phyloP scores from a whole-genome alignment of 352 stramenopile genomes.

The Blastocystis sp. region DNA sequence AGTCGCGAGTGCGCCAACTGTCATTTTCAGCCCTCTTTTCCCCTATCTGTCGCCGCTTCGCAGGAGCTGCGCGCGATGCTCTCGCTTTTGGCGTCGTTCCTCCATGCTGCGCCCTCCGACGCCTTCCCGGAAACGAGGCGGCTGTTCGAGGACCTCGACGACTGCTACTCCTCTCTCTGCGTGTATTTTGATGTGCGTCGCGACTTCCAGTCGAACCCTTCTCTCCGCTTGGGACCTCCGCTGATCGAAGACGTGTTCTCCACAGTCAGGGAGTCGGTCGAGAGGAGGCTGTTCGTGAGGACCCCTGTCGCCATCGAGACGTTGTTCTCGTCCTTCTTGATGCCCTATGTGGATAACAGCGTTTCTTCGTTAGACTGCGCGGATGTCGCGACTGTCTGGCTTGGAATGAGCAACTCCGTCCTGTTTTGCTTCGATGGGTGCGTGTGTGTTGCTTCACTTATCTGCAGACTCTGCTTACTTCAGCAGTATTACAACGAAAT shows the following conservation, averaged over 20 bases:
- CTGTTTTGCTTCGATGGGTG: constrained; percentile 6
- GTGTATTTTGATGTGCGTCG: background rate
- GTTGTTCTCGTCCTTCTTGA: background rate
- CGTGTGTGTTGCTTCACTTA: background rate
- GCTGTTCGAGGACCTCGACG: background rate
- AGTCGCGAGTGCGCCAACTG: background rate
- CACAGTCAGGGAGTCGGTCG: background rate
- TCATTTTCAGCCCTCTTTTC: background rate
- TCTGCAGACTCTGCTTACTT: background rate
- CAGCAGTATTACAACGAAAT: background rate
- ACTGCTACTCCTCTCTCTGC: background rate
- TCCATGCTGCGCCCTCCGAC: background rate
- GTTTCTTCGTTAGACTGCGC: background rate
- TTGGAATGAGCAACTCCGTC: background rate
- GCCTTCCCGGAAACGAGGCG: background rate
- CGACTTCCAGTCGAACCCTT: background rate
- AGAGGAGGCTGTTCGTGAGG: background rate
- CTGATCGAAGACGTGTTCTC: constrained; percentile 1
- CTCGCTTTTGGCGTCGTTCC: background rate
- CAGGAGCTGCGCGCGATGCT: background rate
- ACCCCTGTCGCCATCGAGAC: background rate
- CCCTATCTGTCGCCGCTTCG: background rate
- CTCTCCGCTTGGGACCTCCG: background rate
- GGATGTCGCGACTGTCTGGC: background rate
- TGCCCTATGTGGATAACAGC: background rate